phyloP scores from a whole-genome alignment of 73 alveolate species.

The Tetrahymena thermophila region DNA sequence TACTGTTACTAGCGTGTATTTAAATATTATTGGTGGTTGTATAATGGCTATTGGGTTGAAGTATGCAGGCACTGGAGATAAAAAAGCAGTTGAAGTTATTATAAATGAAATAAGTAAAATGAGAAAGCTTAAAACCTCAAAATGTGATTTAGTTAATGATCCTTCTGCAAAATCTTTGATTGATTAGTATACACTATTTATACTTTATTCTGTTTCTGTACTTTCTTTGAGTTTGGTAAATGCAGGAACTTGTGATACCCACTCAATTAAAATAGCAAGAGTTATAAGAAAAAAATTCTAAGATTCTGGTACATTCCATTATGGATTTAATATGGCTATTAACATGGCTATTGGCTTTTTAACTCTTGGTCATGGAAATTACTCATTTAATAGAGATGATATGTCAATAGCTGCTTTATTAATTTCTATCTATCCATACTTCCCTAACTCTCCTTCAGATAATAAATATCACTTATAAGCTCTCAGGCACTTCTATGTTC shows the following conservation, averaged over 20 bases:
- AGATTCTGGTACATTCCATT: slow-evolving; percentile 75
- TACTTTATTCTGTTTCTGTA: slow-evolving; percentile 83
- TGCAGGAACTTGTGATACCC: slow-evolving; percentile 97
- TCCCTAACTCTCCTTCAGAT: slow-evolving; percentile 85
- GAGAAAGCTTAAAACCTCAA: slow-evolving; percentile 61
- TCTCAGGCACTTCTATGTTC: slow-evolving; percentile 91
- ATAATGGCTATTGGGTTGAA: slow-evolving; percentile 89
- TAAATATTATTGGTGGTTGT: slow-evolving; percentile 86
- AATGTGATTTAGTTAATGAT: slow-evolving; percentile 56
- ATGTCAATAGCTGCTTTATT: slow-evolving; percentile 82
- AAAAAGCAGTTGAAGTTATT: slow-evolving; percentile 69
- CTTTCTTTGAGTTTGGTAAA: slow-evolving; percentile 82
- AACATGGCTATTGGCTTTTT: slow-evolving; percentile 93
- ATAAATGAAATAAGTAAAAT: slow-evolving; percentile 59
- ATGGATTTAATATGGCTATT: slow-evolving; percentile 93
- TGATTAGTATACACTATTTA: slow-evolving; percentile 83
- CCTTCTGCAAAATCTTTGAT: slow-evolving; percentile 79
- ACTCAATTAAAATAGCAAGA: slow-evolving; percentile 78
- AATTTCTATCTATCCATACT: slow-evolving; percentile 82
- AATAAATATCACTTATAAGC: slow-evolving; percentile 93
- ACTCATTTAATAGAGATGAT: slow-evolving; percentile 69
- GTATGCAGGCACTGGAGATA: slow-evolving; percentile 92
- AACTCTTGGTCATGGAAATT: slow-evolving; percentile 92
- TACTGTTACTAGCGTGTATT: slow-evolving; percentile 80
- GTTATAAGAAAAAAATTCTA: slow-evolving; percentile 79